Evolutionary conservation across 148 eudicot genomes (phyloP).

Genomic region (Talinum fruticosum): DNA sequence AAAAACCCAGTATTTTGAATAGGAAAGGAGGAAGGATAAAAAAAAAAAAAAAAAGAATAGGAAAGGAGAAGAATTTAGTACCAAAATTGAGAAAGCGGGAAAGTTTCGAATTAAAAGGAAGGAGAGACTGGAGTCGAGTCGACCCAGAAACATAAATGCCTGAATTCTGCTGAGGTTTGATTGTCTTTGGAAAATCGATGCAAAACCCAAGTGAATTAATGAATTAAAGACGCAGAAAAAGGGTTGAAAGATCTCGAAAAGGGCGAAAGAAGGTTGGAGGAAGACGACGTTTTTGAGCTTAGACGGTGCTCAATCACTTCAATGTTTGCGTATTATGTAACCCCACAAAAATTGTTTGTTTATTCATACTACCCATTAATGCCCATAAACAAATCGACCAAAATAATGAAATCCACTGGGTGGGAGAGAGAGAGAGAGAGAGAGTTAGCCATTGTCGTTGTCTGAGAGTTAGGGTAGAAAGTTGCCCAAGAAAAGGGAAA

Average conservation of each 20-base stretch:
- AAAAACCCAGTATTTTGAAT: neutral
- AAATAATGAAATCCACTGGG: neutral
- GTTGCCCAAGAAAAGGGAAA: too few relatives aligned
- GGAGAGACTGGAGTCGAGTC: too few relatives aligned
- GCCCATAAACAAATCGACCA: neutral
- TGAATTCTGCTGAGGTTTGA: constrained; percentile 19
- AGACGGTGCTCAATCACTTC: constrained; percentile 25
- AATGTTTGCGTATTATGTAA: constrained; percentile 15
- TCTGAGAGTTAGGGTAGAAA: neutral
- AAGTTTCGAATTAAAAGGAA: constrained; percentile 22
- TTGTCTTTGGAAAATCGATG: too few relatives aligned
- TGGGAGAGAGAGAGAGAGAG: neutral
- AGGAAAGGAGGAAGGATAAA: neutral
- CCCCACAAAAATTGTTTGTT: neutral
- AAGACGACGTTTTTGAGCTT: constrained; percentile 36
- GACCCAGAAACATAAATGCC: constrained; percentile 12
- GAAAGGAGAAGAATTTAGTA: constrained; percentile 8
- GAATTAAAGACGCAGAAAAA: constrained; percentile 2
- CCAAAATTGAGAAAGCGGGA: constrained; percentile 20
- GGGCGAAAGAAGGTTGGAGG: constrained; percentile 32
- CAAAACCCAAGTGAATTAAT: neutral
- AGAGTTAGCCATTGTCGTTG: constrained; percentile 8
- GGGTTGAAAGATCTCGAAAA: constrained; percentile 24
- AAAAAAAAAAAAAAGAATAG: neutral
- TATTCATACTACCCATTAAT: neutral